phyloP scores from a whole-genome alignment of 2,329 filamentous ascomycete species.

The Rutstroemia sp. region DNA sequence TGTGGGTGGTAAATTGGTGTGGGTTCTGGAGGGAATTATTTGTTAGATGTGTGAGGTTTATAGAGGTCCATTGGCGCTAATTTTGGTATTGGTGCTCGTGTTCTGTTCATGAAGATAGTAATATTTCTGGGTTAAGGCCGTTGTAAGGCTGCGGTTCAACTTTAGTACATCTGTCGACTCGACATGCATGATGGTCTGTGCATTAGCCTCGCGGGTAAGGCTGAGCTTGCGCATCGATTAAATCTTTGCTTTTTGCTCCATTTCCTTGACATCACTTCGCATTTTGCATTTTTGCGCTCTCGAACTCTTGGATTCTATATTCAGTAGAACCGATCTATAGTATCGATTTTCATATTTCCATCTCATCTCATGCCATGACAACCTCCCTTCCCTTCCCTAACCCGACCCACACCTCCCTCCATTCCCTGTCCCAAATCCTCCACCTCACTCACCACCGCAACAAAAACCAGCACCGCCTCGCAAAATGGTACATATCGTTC shows the following conservation, averaged over 20 bases:
- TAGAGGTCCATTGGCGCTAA: not conserved
- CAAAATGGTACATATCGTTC: constrained; percentile 76
- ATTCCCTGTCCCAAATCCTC: constrained; percentile 47
- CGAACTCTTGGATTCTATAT: no score
- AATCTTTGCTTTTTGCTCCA: not conserved
- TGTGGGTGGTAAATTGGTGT: no score
- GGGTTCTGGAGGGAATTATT: not conserved
- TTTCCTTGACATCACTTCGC: not conserved
- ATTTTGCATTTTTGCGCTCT: no score
- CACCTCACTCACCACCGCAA: constrained; percentile 74
- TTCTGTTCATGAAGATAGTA: no score
- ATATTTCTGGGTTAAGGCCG: no score
- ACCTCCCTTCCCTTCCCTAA: not conserved
- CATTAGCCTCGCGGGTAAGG: not conserved
- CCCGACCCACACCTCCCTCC: constrained; percentile 1
- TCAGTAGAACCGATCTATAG: no score
- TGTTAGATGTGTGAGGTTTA: not conserved
- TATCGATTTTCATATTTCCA: no score
- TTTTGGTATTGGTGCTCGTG: not conserved
- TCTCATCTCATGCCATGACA: not conserved
- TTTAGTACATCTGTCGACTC: no score
- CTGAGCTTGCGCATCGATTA: not conserved
- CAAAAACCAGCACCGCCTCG: constrained; percentile 79
- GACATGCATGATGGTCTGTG: not conserved
- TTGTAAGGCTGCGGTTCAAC: no score